Base-by-base conservation (phyloP, 805 yeast species). In the Candida gorgasii region DNA sequence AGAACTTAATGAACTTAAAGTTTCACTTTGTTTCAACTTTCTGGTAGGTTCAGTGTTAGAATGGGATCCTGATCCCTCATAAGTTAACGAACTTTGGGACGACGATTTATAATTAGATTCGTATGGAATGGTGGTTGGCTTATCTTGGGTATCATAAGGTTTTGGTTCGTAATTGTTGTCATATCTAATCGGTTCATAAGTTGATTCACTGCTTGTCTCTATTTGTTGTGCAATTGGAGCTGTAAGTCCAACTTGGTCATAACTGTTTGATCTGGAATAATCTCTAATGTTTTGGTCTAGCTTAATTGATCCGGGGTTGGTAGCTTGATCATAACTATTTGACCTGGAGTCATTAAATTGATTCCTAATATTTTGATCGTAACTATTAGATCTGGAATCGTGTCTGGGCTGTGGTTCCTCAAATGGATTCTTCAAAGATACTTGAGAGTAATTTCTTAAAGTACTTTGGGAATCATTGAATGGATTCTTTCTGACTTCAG, bases 401-500 rank as follows among this genome's bases (percentile, higher is more conserved):
- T 20, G 8, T 11, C 17, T 29, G 5, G 33, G 19, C 13, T 14
- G 36, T 7, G 36, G 20, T 6, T 36, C n/a, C n/a, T n/a, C 40
- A 27, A 27, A 36, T 36, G 40, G 38, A 34, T 34, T 34, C 8
- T 18, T 29, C 4, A 22, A 23, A 14, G 37, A 11, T 11, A 13
- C 43, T 39, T 51, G 54, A 45, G 48, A 24, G 44, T 50, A 44
- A 44, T 29, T 20, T 19, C 6, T n/a, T 22, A 33, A 33, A 15
- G 36, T 9, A 8, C 18, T 16, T 17, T 18, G 35, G 9, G 37
- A 34, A 22, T 36, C 40, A 28, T 16, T 19, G 32, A 39, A 39
- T 16, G 42, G 42, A 24, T 39, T 31, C 19, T 39, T 39, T 12
- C 28, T 22, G 14, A 35, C 9, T 4, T 27, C 34, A 9, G 40